Percentiles rank a stretch among this genome's conserved stretches.
Evolutionary conservation across 2,329 filamentous ascomycete species (phyloP).

Genomic region (Corinectria fuckeliana): DNA sequence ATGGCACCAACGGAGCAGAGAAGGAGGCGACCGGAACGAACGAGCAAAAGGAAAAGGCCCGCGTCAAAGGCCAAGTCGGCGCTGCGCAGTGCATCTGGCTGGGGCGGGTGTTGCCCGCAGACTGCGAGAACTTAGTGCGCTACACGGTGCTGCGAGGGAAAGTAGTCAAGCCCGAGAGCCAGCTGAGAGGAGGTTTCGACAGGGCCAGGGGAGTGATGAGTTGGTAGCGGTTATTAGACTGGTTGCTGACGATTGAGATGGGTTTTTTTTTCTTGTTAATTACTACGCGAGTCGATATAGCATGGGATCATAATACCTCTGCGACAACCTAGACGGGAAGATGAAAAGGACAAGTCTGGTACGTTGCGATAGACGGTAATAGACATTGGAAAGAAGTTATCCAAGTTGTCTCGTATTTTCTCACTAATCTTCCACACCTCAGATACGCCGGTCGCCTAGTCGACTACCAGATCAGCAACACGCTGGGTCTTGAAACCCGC

Average conservation of each 20-base stretch:
- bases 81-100: conserved; percentile 94
- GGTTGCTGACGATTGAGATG: conserved; percentile 1
- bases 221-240: conserved; percentile 67
- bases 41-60: conserved; percentile 37
- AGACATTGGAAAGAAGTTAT: conserved; percentile 1
- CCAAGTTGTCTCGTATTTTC: too few species aligned
- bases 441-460: background rate
- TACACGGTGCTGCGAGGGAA: conserved; percentile 94
- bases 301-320: conserved; percentile 5
- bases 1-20: conserved; percentile 37
- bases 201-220: conserved; percentile 79
- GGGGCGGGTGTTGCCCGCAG: conserved; percentile 81
- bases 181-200: conserved; percentile 92
- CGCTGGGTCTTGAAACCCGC: background rate
- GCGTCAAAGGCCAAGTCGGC: conserved; percentile 53
- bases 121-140: conserved; percentile 89
- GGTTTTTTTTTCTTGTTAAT: background rate
- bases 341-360: background rate
- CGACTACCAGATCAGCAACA: background rate
- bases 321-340: background rate
- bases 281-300: too few species aligned
- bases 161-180: conserved; percentile 85
- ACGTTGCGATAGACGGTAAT: conserved; percentile 1
- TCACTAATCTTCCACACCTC: too few species aligned
- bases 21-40: too few species aligned